Evolutionary conservation across 2,329 filamentous ascomycete species (phyloP), one percentile per base, ranked within the genome.

Genomic region (Fusarium keratoplasticum): DNA sequence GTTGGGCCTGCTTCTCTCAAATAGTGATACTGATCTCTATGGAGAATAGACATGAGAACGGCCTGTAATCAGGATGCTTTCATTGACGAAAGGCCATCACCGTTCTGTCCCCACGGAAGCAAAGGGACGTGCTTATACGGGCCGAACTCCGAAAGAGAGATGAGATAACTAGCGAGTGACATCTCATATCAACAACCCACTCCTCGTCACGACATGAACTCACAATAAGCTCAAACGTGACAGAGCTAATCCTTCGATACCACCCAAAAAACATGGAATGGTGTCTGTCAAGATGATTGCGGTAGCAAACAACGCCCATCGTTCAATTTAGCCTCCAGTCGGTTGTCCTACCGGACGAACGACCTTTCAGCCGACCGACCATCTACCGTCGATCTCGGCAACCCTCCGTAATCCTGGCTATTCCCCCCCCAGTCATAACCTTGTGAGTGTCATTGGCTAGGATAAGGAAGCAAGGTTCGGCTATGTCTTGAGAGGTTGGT

Each of bases 341-440:
- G 33, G 29, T 31, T 42, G 18, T 29, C 61, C 35, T 38, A 44
- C 31, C 54, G 31, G 31, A 55, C 44, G 11, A 25, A 18, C 44
- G 50, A 25, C 29, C 58, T 61, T 40, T 18, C 42, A 35, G 22
- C 36, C 44, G 18, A 22, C 16, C 44, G 31, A 40, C 44, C 29
- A 62, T 62, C 44, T 62, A 16, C 60, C 31, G 35, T 54, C 20
- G 60, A 63, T 63, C 61, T 63, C 61, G 61, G 61, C 35, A 55
- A 57, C 25, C 35, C 33, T 42, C 61, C 61, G 61, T 31, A 31
- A 27, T n/a, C 36, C 29, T 40, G 33, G 61, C 35, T n/a, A 38
- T 52, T 27, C 16, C 14, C 8, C 20, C 31, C 42, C 11, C 9
- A 22, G 33, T 14, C 47, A 47, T 20, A 1, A 16, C 36, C 38